These are phyloP conservation scores for Scleroderma citrinum DNA, from an alignment of 768 basidiomycete genomes.

Conservation along the genomic window DNA sequence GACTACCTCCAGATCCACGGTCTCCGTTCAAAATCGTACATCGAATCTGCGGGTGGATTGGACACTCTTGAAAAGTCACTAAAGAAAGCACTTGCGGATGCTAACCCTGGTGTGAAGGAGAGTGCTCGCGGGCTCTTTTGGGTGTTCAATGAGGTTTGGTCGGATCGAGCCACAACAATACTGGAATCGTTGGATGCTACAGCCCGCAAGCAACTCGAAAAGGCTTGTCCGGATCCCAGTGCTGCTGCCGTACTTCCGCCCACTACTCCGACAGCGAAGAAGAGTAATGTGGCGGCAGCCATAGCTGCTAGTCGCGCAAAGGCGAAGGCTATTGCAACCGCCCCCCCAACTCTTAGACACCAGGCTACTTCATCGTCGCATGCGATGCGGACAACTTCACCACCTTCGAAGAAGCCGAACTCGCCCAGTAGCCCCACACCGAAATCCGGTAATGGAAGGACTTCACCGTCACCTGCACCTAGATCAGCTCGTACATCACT, in stretches of 20 bases:
- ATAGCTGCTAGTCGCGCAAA: constrained; percentile 89
- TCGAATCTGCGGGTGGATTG: constrained; percentile 63
- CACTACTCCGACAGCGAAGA: constrained; percentile 59
- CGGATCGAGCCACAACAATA: constrained; percentile 56
- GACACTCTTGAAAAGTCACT: constrained; percentile 72
- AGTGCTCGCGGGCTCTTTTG: constrained; percentile 70
- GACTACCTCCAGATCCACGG: constrained; percentile 73
- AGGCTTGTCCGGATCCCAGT: constrained; percentile 64
- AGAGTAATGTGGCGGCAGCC: constrained; percentile 77
- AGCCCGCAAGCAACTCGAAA: constrained; percentile 81
- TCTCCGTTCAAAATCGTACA: constrained; percentile 48
- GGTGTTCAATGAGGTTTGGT: constrained; percentile 74
- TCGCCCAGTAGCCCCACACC: constrained; percentile 40
- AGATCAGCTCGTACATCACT: constrained; percentile 44
- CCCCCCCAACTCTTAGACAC: constrained; percentile 74
- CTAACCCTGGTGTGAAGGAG: constrained; percentile 77
- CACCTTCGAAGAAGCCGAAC: constrained; percentile 31
- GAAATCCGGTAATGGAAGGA: constrained; percentile 34
- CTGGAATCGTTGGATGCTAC: constrained; percentile 60
- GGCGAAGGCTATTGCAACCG: constrained; percentile 76
- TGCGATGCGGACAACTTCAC: constrained; percentile 38
- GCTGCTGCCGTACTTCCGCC: constrained; percentile 35
- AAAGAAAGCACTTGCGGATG: constrained; percentile 67
- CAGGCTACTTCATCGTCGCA: constrained; percentile 74
- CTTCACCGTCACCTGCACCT: constrained; percentile 32